Evolutionary conservation across 768 basidiomycete genomes (phyloP), one percentile per base, ranked within the genome.

Genomic region (Kwoniella europaea): DNA sequence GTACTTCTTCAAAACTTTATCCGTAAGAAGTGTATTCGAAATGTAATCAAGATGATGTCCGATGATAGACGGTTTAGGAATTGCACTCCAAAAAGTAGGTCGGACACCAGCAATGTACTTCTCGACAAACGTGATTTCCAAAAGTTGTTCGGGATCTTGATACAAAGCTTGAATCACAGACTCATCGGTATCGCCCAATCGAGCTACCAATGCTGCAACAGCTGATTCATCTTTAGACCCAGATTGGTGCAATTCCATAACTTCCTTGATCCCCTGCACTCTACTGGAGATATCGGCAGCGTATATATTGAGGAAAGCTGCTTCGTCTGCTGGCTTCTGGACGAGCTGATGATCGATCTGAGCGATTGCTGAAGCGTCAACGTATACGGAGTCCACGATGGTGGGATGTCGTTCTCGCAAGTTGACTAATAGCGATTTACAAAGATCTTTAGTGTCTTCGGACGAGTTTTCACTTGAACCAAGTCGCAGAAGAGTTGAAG

Each of bases 141-240:
- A 82, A 55, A 91, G 82, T 2, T 82, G 55, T 5, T 84, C 79
- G 0, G 89, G 85, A 1, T 86, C 83, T 1, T 85, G 85, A 82
- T 94, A 95, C 10, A 97, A 85, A 0, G 87, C 88, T 56, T 90
- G 86, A 13, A 94, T 82, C 29, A 97, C 91, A 2, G 83, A 76
- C 1, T 84, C 69, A 35, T 89, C 86, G 7, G 87, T 86, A 74
- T 96, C 94, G 61, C 89, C 87, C 3, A 92, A 84, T 1, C 92
- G 89, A 15, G 89, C 87, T 41, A 90, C 80, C 4, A 98, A 84
- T 0, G 91, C 89, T 2, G 88, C 86, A n/a, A 85, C 86, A 20
- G 91, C 83, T 2, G 90, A 80, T 7, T 68, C 58, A 13, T 58
- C 27, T n/a, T 73, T 68, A 6, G 24, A 24, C 10, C 54, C 62